Percentiles rank a stretch among this genome's conserved stretches.
Evolutionary conservation across 1,139 yeast genomes (phyloP).

Genomic region (Saccharomyces hybrid): DNA sequence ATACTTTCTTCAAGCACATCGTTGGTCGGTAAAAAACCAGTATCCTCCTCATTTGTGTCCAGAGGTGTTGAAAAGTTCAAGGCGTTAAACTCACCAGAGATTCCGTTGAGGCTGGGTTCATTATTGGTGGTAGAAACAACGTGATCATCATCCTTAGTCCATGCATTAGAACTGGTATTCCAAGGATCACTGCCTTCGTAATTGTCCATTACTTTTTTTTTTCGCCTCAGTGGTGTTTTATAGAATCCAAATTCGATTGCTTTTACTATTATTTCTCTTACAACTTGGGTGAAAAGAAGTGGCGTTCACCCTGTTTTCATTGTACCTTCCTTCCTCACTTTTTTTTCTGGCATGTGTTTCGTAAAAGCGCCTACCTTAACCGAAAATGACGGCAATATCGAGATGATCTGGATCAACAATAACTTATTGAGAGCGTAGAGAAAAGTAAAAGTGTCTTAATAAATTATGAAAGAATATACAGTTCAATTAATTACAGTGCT

Average conservation of each 20-base stretch:
- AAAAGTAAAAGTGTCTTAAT: neutral
- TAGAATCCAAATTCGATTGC: neutral
- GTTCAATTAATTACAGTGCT: neutral
- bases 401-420: neutral
- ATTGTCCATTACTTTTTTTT: neutral
- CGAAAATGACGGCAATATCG: neutral
- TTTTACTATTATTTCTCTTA: neutral
- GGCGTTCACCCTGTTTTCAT: neutral
- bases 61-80: neutral
- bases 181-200: neutral
- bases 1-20: constrained; percentile 2
- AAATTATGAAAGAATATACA: neutral
- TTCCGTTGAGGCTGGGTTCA: neutral
- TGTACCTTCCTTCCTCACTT: neutral
- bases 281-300: neutral
- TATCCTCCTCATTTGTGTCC: neutral
- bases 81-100: neutral
- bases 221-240: neutral
- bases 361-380: neutral
- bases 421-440: neutral
- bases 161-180: neutral
- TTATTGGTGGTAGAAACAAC: neutral
- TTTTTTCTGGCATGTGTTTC: neutral
- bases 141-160: neutral
- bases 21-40: neutral